A percentile compares a stretch with the other conserved stretches of the same genome.
Evolutionary conservation across 1,284 basidiomycete species (phyloP).

Genomic region (Trametes hirsuta): DNA sequence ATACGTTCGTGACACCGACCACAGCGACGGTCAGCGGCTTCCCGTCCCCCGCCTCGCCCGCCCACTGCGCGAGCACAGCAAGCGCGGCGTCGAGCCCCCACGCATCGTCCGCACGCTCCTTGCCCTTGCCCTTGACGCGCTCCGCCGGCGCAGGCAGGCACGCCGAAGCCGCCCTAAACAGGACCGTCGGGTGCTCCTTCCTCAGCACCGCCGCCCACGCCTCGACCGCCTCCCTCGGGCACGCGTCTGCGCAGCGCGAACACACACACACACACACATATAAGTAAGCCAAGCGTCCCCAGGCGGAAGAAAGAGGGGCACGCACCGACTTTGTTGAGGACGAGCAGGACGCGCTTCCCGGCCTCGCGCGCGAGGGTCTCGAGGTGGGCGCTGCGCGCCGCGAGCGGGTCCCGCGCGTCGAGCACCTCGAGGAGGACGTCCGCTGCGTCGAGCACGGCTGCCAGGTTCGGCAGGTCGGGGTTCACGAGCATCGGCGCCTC

Average conservation of each 20-base stretch:
- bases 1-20: slow-evolving; percentile 76
- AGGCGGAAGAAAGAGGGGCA: slow-evolving; percentile 11
- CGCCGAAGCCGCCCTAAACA: slow-evolving; percentile 81
- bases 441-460: slow-evolving; percentile 77
- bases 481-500: slow-evolving; percentile 67
- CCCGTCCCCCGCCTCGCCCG: slow-evolving; percentile 48
- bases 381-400: slow-evolving; percentile 66
- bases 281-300: not conserved
- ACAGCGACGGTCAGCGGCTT: slow-evolving; percentile 67
- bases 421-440: slow-evolving; percentile 87
- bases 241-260: slow-evolving; percentile 60
- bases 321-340: slow-evolving; percentile 89
- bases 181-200: slow-evolving; percentile 68
- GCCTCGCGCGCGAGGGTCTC: slow-evolving; percentile 57
- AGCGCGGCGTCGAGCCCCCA: slow-evolving; percentile 58
- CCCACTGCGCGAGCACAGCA: slow-evolving; percentile 47
- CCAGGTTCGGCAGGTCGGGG: slow-evolving; percentile 67
- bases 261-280: not conserved
- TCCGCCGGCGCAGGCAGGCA: slow-evolving; percentile 51
- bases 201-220: slow-evolving; percentile 80
- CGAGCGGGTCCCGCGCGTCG: slow-evolving; percentile 83
- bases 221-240: slow-evolving; percentile 80
- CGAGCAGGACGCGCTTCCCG: slow-evolving; percentile 60
- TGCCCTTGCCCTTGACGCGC: slow-evolving; percentile 38
- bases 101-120: slow-evolving; percentile 52